Percentiles rank a stretch among this genome's conserved stretches.
phyloP scores from a whole-genome alignment of 257 asterid genomes.

The Knoxia roxburghii region DNA sequence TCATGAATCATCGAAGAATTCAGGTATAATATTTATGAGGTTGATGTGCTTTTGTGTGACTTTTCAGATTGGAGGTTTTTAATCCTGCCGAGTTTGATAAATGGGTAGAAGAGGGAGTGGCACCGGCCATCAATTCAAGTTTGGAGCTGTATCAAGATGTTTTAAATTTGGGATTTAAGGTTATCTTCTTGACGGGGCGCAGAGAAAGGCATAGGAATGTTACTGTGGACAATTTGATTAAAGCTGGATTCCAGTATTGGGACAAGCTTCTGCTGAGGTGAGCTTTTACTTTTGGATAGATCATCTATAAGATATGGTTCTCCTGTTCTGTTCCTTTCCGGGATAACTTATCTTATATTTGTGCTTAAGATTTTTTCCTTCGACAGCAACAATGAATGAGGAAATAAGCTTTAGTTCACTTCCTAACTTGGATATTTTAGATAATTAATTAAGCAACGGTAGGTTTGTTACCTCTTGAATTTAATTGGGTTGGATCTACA shows the following conservation, averaged over 20 bases:
- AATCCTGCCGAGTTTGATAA: conserved; percentile 50
- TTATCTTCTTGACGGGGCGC: conserved; percentile 65
- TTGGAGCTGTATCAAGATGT: conserved; percentile 67
- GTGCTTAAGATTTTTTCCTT: not conserved
- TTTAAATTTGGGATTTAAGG: conserved; percentile 51
- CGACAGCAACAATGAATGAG: not conserved
- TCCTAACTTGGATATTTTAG: not conserved
- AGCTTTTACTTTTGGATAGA: not conserved
- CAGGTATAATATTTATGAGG: conserved; percentile 7
- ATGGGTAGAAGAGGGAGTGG: conserved; percentile 78
- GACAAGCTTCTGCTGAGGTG: conserved; percentile 77
- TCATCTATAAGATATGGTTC: not conserved
- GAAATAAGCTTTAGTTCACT: not conserved
- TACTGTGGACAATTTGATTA: conserved; percentile 57
- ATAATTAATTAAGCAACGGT: not conserved
- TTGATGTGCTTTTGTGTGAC: not conserved
- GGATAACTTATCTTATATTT: not conserved
- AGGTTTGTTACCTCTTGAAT: not conserved
- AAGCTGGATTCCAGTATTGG: conserved; percentile 65
- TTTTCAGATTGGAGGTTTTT: conserved; percentile 64
- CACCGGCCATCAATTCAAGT: conserved; percentile 52
- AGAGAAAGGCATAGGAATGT: conserved; percentile 51
- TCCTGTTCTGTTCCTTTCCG: not conserved
- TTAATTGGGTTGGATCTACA: not conserved
- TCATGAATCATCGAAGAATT: not conserved